These are phyloP conservation scores for Colletotrichum navitas DNA, from an alignment of 2,329 filamentous ascomycete genomes.

Conservation along the genomic window DNA sequence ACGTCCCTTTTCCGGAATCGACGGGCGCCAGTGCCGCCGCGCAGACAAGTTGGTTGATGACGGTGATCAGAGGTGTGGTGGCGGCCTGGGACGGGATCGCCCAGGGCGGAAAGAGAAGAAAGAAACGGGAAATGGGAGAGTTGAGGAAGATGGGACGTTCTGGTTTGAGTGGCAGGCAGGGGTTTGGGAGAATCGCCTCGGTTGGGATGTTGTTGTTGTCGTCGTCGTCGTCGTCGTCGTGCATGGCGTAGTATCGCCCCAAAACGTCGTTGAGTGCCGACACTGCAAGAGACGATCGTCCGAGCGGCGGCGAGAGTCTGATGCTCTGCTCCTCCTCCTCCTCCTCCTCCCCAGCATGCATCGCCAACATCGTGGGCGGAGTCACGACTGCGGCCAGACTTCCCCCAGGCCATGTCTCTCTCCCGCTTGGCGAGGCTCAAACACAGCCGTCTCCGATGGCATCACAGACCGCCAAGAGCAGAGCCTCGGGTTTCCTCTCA, in stretches of 20 bases:
- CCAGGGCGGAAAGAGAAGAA: slow-evolving; percentile 17
- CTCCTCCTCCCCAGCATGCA: not conserved
- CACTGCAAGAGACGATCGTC: no score
- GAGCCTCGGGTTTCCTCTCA: not conserved
- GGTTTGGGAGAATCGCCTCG: not conserved
- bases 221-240: slow-evolving; percentile 1
- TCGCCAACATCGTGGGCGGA: not conserved
- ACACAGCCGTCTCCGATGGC: slow-evolving; percentile 33
- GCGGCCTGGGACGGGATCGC: slow-evolving; percentile 32
- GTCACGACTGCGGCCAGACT: slow-evolving; percentile 9
- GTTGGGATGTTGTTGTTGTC: not conserved
- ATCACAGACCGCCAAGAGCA: slow-evolving; percentile 2
- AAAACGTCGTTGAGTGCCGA: not conserved
- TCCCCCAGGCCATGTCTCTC: not conserved
- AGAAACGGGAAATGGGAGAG: not conserved
- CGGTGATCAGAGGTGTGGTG: slow-evolving; percentile 28
- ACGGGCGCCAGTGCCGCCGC: slow-evolving; percentile 25
- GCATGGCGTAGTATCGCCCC: slow-evolving; percentile 27
- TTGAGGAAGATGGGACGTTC: slow-evolving; percentile 31
- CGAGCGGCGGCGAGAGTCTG: no score
- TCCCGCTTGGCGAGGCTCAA: slow-evolving; percentile 32
- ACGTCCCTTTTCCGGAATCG: not conserved
- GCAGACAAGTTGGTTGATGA: slow-evolving; percentile 21
- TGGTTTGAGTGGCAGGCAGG: slow-evolving; percentile 25
- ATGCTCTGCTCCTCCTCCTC: no score